phyloP scores from a whole-genome alignment of 768 basidiomycete species.

The Mycena chlorophos region DNA sequence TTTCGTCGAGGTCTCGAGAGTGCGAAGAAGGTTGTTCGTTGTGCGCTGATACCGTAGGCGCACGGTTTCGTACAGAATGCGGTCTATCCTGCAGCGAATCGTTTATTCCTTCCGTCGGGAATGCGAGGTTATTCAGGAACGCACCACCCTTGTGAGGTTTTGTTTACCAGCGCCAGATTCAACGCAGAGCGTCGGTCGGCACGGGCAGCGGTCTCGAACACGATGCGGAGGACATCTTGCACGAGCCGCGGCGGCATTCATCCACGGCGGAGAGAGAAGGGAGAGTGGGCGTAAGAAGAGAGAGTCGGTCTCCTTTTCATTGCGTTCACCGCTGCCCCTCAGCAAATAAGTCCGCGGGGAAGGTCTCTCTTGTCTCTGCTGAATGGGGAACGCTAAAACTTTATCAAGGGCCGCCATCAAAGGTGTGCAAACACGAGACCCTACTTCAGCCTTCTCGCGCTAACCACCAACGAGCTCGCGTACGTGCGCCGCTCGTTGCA shows the following conservation, averaged over 20 bases:
- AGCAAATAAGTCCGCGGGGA: background rate
- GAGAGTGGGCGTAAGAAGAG: background rate
- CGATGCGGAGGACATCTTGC: background rate
- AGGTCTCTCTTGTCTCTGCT: background rate
- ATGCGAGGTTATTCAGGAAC: background rate
- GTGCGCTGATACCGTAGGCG: conserved; percentile 10
- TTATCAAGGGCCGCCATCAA: background rate
- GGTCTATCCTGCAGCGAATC: conserved; percentile 18
- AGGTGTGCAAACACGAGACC: background rate
- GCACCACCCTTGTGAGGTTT: background rate
- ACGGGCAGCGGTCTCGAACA: background rate
- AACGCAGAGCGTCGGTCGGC: background rate
- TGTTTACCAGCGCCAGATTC: background rate
- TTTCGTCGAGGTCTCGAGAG: conserved; percentile 15
- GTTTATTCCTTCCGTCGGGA: too few relatives aligned
- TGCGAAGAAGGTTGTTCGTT: conserved; percentile 18
- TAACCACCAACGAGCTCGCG: background rate
- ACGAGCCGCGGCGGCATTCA: background rate
- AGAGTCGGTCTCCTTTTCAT: conserved; percentile 1
- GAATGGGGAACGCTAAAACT: background rate
- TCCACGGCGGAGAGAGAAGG: background rate
- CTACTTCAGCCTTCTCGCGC: background rate
- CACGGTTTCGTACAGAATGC: conserved; percentile 16
- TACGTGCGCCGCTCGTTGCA: too few relatives aligned
- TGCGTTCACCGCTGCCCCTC: background rate